A percentile compares a stretch with the other conserved stretches of the same genome.
phyloP scores from a whole-genome alignment of 768 basidiomycete genomes.

The Suillus luteus region DNA sequence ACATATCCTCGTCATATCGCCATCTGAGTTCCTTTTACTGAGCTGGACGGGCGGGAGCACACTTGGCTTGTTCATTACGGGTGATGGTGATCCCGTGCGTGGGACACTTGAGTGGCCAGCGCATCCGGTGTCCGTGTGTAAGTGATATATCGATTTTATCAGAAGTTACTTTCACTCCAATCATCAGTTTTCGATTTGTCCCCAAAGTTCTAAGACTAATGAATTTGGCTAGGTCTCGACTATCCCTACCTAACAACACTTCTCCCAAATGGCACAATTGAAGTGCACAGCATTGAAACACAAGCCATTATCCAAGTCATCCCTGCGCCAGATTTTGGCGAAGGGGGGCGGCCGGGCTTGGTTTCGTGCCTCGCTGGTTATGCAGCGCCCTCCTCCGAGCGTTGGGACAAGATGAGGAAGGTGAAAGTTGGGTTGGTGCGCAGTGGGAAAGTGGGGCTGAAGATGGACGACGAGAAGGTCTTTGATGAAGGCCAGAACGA shows the following conservation, averaged over 20 bases:
- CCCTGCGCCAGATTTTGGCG: constrained; percentile 40
- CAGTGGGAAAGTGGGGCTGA: constrained; percentile 9
- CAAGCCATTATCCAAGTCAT: constrained; percentile 74
- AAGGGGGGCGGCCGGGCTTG: constrained; percentile 32
- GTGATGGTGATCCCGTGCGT: constrained; percentile 84
- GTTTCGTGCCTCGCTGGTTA: constrained; percentile 39
- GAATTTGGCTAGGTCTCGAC: constrained; percentile 60
- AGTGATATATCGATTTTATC: constrained; percentile 30
- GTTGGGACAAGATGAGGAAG: constrained; percentile 41
- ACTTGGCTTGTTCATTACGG: constrained; percentile 84
- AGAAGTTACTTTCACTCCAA: background rate
- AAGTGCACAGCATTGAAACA: constrained; percentile 79
- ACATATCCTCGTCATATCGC: constrained; percentile 71
- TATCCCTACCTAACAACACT: constrained; percentile 80
- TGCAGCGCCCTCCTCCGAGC: constrained; percentile 43
- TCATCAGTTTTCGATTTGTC: background rate
- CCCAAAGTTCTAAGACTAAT: background rate
- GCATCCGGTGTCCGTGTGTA: constrained; percentile 77
- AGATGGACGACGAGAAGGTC: constrained; percentile 11
- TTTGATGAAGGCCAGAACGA: background rate
- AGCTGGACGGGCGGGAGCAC: constrained; percentile 83
- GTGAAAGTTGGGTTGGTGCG: constrained; percentile 34
- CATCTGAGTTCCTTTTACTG: constrained; percentile 82
- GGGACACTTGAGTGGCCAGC: constrained; percentile 86
- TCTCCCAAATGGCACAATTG: constrained; percentile 75